Evolutionary conservation across 768 basidiomycete species (phyloP).

Genomic region (Leccinum obscurum): DNA sequence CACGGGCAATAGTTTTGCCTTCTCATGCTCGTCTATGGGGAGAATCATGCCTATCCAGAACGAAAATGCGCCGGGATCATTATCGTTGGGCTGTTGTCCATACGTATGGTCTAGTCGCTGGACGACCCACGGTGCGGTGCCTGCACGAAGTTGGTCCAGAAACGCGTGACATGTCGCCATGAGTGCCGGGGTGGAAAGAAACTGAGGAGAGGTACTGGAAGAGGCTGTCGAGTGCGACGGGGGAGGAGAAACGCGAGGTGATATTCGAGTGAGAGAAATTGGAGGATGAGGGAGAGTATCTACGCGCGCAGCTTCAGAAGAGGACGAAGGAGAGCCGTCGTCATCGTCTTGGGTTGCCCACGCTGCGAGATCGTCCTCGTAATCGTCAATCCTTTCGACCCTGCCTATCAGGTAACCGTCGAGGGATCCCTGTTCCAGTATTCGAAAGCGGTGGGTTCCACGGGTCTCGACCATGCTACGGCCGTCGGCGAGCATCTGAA

Average conservation of each 20-base stretch:
- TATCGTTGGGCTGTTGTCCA: slow-evolving; percentile 65
- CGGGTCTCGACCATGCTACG: slow-evolving; percentile 81
- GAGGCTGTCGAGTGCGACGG: slow-evolving; percentile 7
- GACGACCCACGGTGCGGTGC: slow-evolving; percentile 91
- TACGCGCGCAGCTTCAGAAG: slow-evolving; percentile 8
- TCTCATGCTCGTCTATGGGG: slow-evolving; percentile 89
- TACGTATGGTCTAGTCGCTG: slow-evolving; percentile 81
- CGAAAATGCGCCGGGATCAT: slow-evolving; percentile 67
- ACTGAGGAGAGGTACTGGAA: slow-evolving; percentile 2
- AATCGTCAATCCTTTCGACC: slow-evolving; percentile 58
- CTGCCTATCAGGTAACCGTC: slow-evolving; percentile 91
- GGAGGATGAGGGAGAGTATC: slow-evolving; percentile 16
- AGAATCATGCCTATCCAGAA: slow-evolving; percentile 92
- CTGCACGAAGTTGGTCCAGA: slow-evolving; percentile 57
- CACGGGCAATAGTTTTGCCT: slow-evolving; percentile 83
- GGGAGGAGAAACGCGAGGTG: slow-evolving; percentile 12
- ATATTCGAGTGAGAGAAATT: slow-evolving; percentile 16
- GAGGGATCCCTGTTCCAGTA: slow-evolving; percentile 77
- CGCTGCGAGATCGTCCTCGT: slow-evolving; percentile 35
- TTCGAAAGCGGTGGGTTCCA: slow-evolving; percentile 74
- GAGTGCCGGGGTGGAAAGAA: slow-evolving; percentile 30
- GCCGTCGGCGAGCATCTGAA: slow-evolving; percentile 88
- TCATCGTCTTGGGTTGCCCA: slow-evolving; percentile 25
- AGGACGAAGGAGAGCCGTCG: slow-evolving; percentile 1
- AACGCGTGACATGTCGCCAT: slow-evolving; percentile 62